Base-by-base conservation (phyloP, 2,329 filamentous ascomycete species). In the Didymella pomorum region DNA sequence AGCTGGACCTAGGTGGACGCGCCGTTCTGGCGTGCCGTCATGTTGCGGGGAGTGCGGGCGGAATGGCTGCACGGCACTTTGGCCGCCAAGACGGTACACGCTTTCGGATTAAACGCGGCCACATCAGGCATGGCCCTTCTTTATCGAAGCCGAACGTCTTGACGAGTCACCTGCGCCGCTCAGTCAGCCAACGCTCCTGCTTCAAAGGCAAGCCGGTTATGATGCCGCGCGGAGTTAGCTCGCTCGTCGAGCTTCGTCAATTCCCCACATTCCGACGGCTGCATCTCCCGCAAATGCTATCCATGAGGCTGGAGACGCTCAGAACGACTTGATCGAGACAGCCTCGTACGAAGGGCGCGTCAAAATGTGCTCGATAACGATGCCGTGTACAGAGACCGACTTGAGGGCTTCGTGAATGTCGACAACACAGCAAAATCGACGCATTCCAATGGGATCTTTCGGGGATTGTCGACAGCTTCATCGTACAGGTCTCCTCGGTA, bases 21-120 rank as follows among this genome's bases (percentile, higher is more conserved):
- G 53, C 65, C 66, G 60, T 42, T 48, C 23, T n/a, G 35, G 58
- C 62, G 56, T 70, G 61, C 66, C 68, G 66, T 66, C 64, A 70
- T 65, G 57, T 68, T 70, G 67, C 67, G 67, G 67, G 67, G 56
- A 50, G 63, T 62, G 53, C 28, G 33, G 66, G 65, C 68, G 68
- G 68, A 68, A 68, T 47, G 58, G 59, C 47, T 65, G 56, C 45
- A 61, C 68, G 68, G 68, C 68, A 70, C 56, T 68, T 67, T 58
- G 45, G 31, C 33, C 56, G 60, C 61, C 64, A 62, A 64, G 65
- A 42, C 12, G 4, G 16, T 20, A 20, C 3, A 26, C 21, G 20
- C 11, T 28, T 58, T 14, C 2, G 44, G 50, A 11, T 45, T 46
- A 51, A 21, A 31, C 9, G 3, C 16, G 16, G 9, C 45, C 50